Evolutionary conservation across 306 rosid genomes (phyloP), one percentile per base, ranked within the genome.

Genomic region (Lathyrus sativus): DNA sequence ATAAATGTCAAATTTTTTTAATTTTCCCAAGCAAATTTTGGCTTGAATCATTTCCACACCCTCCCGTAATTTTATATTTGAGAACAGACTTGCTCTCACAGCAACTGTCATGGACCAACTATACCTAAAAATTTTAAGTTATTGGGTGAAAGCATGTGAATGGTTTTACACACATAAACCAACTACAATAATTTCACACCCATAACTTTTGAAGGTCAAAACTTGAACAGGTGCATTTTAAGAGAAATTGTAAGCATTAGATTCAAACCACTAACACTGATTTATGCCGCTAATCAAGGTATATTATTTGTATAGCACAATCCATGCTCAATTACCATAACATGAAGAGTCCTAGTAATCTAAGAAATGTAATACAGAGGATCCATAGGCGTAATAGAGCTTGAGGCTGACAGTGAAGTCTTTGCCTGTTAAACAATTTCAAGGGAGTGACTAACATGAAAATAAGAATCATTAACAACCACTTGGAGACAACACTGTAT

Each of bases 161-260:
- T 49, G 61, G 28, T 67, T 67, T 67, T 26, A 69, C 17, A 42
- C 39, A 11, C 29, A 24, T 42, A 26, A 24, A 43, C 12, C 70
- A 49, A 50, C 33, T 19, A 51, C 65, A 72, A 38, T 29, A 72
- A 62, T 72, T 50, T 62, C 55, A 50, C 35, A 44, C 53, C 12
- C 31, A 50, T 6, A 63, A 53, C 46, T 51, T 73, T 12, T 63
- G 42, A 26, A 63, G 42, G 31, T 37, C 24, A 66, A 35, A 61
- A 46, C 7, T 26, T 37, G 17, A 17, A 19, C 35, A 60, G 58
- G 29, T 41, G n/a, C 37, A 4, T 33, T 60, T 59, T 33, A 44
- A 31, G 62, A 61, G 13, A 57, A 62, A 22, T 37, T 37, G 42
- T 44, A 12, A 10, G 54, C 29, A 29, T 19, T 19, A 71, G 57